Percentiles rank a stretch among this genome's conserved stretches.
Evolutionary conservation across 768 basidiomycete genomes (phyloP).

Genomic region (Asterophora lycoperdoides): DNA sequence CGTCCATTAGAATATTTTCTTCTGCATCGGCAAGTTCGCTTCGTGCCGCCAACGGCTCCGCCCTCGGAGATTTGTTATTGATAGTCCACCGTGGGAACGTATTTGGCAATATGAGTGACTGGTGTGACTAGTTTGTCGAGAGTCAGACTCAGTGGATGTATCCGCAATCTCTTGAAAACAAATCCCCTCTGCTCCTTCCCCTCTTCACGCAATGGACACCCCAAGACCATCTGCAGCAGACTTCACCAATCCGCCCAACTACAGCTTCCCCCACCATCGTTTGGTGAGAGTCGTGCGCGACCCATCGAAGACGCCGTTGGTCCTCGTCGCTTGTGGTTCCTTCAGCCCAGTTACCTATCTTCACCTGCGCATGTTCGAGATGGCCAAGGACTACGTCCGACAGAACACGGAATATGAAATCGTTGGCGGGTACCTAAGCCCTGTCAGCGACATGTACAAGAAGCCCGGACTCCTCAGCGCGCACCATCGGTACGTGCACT

Average conservation of each 20-base stretch:
- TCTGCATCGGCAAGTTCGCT: background rate
- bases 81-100: constrained; percentile 25
- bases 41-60: too few species aligned
- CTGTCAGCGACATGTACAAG: constrained; percentile 95
- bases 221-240: constrained; percentile 30
- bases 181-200: constrained; percentile 9
- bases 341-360: constrained; percentile 99
- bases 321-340: constrained; percentile 95
- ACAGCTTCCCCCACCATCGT: constrained; percentile 65
- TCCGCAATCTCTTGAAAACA: constrained; percentile 4
- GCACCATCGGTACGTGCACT: constrained; percentile 71
- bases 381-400: constrained; percentile 95
- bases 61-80: constrained; percentile 4
- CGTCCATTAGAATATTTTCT: background rate
- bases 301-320: constrained; percentile 74
- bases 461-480: constrained; percentile 91
- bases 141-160: constrained; percentile 3
- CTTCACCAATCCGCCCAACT: constrained; percentile 65
- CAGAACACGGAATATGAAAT: constrained; percentile 93
- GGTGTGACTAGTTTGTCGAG: background rate
- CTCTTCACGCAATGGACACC: constrained; percentile 22
- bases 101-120: constrained; percentile 12
- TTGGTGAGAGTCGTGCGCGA: constrained; percentile 54
- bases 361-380: constrained; percentile 98
- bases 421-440: constrained; percentile 92